These are phyloP conservation scores for Ceriops decandra DNA, from an alignment of 345 rosid genomes.

Conservation along the genomic window DNA sequence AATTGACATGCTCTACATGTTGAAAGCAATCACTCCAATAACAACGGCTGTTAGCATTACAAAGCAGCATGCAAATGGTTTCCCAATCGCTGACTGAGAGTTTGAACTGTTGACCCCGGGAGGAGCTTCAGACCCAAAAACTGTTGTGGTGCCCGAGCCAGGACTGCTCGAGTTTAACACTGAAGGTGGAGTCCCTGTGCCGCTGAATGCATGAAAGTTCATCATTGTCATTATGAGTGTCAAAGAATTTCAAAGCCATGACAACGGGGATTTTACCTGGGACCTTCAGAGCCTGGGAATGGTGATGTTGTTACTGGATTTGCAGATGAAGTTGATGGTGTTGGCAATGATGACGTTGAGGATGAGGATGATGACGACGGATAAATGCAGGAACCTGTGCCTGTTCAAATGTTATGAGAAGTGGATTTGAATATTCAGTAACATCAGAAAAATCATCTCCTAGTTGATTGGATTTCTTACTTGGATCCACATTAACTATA, in stretches of 20 bases:
- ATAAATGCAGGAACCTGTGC: conserved; percentile 75
- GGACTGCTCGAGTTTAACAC: conserved; percentile 50
- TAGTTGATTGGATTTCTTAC: conserved; percentile 43
- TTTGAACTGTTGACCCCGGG: conserved; percentile 31
- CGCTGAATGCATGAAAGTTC: conserved; percentile 20
- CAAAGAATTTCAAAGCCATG: not conserved
- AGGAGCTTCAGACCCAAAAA: conserved; percentile 38
- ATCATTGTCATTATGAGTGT: not conserved
- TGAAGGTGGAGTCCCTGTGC: conserved; percentile 45
- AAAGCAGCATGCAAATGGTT: conserved; percentile 21
- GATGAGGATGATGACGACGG: conserved; percentile 46
- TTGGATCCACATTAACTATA: conserved; percentile 63
- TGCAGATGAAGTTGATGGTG: conserved; percentile 27
- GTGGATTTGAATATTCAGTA: not conserved
- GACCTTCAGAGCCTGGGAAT: conserved; percentile 37
- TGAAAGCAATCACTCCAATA: conserved; percentile 21
- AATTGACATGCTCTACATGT: conserved; percentile 18
- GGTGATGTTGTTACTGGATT: conserved; percentile 23
- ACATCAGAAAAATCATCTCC: not conserved
- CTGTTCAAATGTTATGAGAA: conserved; percentile 36
- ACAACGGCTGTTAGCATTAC: conserved; percentile 29
- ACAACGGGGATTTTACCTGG: conserved; percentile 36
- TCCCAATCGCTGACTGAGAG: conserved; percentile 34
- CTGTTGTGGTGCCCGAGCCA: conserved; percentile 20
- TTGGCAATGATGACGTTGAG: conserved; percentile 40